Conservation (phyloP, 768 basidiomycete genomes). For the Hygrocybe coccinea region DNA sequence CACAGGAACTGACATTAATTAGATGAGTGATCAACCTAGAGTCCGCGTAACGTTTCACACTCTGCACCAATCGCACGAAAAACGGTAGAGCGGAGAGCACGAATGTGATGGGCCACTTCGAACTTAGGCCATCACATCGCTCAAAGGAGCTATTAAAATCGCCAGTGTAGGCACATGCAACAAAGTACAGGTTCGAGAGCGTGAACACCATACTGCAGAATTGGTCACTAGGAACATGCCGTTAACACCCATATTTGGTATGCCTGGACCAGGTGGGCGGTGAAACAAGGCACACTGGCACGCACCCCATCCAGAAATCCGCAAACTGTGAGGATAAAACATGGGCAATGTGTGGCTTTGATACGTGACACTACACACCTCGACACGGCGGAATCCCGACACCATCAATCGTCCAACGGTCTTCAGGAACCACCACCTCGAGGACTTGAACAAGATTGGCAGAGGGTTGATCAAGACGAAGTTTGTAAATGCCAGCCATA, state of each 20-base stretch:
- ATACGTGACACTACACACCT: slow-evolving; percentile 43
- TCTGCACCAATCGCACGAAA: slow-evolving; percentile 76
- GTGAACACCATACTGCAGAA: slow-evolving; percentile 77
- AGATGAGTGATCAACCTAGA: slow-evolving; percentile 71
- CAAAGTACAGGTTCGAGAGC: slow-evolving; percentile 64
- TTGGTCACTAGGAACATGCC: slow-evolving; percentile 53
- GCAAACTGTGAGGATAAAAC: slow-evolving; percentile 48
- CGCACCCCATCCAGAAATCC: slow-evolving; percentile 87
- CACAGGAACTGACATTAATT: slow-evolving; percentile 72
- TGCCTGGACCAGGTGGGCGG: too few species aligned
- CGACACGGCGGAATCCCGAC: slow-evolving; percentile 69
- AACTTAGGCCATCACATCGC: slow-evolving; percentile 42
- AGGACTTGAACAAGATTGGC: slow-evolving; percentile 54
- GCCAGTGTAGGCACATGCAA: slow-evolving; percentile 67
- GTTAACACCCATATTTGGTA: not conserved
- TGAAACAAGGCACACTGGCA: slow-evolving; percentile 6
- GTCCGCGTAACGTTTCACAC: slow-evolving; percentile 81
- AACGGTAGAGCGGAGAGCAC: slow-evolving; percentile 63
- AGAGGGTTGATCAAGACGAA: slow-evolving; percentile 72
- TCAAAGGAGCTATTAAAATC: slow-evolving; percentile 42
- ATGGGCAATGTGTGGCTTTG: not conserved
- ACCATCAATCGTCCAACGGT: slow-evolving; percentile 57
- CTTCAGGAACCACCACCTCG: slow-evolving; percentile 79
- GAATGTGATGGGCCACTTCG: slow-evolving; percentile 60
- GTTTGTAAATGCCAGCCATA: slow-evolving; percentile 68